phyloP scores from a whole-genome alignment of 305 asterid species.

The Fraxinus xanthoxyloides region DNA sequence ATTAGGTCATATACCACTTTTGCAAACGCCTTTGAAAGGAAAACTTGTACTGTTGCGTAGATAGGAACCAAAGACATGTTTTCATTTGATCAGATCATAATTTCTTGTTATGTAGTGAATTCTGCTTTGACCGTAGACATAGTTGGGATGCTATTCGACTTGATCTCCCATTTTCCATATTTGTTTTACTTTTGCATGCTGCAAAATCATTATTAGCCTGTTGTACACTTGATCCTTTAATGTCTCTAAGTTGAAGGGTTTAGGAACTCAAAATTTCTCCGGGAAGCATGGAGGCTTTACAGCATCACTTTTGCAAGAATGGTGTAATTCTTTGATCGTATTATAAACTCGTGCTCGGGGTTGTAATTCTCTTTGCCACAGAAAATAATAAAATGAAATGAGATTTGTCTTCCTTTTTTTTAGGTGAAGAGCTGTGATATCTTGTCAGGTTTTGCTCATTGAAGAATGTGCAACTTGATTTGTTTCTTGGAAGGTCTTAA shows the following conservation, averaged over 20 bases:
- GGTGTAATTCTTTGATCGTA: not conserved
- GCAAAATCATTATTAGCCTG: not conserved
- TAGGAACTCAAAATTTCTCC: not conserved
- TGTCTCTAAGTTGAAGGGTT: not conserved
- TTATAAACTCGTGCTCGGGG: not conserved
- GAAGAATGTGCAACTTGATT: not conserved
- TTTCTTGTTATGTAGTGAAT: not conserved
- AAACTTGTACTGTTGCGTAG: not conserved
- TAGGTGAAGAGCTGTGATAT: not conserved
- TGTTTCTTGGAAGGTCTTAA: not conserved
- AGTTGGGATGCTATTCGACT: not conserved
- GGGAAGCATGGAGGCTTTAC: not conserved
- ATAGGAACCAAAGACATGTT: not conserved
- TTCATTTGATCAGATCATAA: not conserved
- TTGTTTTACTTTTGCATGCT: not conserved
- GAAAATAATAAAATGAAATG: not conserved
- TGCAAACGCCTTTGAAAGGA: not conserved
- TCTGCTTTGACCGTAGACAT: not conserved
- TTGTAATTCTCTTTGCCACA: not conserved
- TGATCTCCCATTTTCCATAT: not conserved
- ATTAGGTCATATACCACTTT: not conserved
- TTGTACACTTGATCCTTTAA: slow-evolving; percentile 3
- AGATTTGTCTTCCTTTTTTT: not conserved
- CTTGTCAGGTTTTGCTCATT: not conserved
- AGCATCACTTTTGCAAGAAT: not conserved